Conservation (phyloP, 169 alveolate species). For the Plasmodium sp. region DNA sequence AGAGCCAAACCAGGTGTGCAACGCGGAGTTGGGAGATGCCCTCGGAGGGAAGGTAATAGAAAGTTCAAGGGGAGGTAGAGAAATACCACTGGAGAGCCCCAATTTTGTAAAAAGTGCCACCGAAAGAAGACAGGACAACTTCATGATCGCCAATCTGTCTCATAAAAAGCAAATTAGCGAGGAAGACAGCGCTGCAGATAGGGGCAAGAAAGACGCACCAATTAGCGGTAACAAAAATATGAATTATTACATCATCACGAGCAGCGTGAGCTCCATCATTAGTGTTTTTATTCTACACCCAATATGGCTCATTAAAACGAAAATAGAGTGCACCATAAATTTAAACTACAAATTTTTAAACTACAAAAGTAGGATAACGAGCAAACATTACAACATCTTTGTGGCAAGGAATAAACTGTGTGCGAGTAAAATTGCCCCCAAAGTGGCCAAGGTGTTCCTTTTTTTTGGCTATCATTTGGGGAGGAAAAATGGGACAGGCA, state of each 20-base stretch:
- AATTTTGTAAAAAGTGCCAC: neutral
- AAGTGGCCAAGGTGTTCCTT: neutral
- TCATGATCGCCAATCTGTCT: neutral
- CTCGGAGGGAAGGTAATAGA: neutral
- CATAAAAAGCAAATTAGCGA: neutral
- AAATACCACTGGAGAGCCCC: neutral
- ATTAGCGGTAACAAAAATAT: conserved; percentile 15
- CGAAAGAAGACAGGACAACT: neutral
- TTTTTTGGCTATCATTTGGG: neutral
- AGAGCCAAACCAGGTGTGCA: neutral
- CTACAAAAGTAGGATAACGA: conserved; percentile 50
- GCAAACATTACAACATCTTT: conserved; percentile 39
- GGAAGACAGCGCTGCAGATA: neutral
- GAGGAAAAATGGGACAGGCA: neutral
- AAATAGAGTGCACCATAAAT: conserved; percentile 73
- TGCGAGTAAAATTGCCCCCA: neutral
- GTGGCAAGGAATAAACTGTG: conserved; percentile 4
- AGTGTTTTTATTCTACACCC: conserved; percentile 59
- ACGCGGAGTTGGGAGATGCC: neutral
- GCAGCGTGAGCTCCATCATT: conserved; percentile 63
- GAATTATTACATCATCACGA: conserved; percentile 56
- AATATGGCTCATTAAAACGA: conserved; percentile 56
- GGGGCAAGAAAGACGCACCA: neutral
- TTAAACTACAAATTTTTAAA: conserved; percentile 66
- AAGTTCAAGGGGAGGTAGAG: neutral